phyloP scores from a whole-genome alignment of 78 protist genomes.

The Dictyostelium intermedium region DNA sequence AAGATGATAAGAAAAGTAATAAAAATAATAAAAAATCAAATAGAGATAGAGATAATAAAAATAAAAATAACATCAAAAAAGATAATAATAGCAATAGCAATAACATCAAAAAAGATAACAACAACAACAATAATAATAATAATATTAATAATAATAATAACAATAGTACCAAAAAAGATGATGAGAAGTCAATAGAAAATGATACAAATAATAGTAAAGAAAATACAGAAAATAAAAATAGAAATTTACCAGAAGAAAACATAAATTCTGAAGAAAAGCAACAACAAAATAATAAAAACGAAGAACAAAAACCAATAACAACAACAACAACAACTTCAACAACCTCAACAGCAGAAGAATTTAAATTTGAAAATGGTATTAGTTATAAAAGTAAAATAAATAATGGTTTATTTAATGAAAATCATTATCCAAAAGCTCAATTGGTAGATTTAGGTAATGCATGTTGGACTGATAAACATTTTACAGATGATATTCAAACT shows the following conservation, averaged over 20 bases:
- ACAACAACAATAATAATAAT: no score
- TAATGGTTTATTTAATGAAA: neutral
- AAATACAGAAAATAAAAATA: neutral
- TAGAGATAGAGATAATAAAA: neutral
- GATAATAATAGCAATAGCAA: neutral
- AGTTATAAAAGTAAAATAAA: neutral
- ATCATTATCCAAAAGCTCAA: conserved; percentile 72
- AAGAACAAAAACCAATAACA: neutral
- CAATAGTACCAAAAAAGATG: neutral
- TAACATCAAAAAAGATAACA: neutral
- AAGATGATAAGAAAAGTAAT: neutral
- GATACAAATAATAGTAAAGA: neutral
- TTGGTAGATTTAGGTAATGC: conserved; percentile 98
- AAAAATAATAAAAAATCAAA: neutral
- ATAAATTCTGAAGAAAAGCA: neutral
- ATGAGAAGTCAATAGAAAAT: neutral
- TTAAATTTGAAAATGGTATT: conserved; percentile 19
- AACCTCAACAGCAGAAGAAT: neutral
- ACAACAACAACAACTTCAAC: neutral
- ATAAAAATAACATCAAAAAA: neutral
- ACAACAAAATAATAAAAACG: neutral
- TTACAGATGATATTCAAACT: conserved; percentile 97
- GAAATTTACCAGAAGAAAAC: neutral
- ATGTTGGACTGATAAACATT: conserved; percentile 95
- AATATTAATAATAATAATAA: neutral